Base-by-base conservation (phyloP, 352 stramenopile species). In the Ophiocytium majus region DNA sequence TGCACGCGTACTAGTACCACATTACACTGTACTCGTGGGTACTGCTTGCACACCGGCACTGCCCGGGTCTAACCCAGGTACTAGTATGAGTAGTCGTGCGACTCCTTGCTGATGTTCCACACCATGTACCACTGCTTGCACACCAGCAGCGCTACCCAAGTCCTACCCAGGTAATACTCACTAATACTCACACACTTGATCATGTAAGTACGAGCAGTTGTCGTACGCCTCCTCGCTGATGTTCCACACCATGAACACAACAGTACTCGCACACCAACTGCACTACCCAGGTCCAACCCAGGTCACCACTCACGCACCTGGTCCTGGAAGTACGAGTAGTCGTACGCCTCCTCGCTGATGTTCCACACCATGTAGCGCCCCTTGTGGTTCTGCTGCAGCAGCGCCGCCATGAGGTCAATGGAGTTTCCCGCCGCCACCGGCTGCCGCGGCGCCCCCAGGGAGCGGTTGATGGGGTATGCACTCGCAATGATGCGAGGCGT, bases 231-330 rank as follows among this genome's bases (percentile, higher is more conserved):
- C 95, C 91, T 99, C 97, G 83, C 93, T 98, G 23, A 99, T 89
- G 90, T 99, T 99, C 95, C 95, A 99, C 82, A 99, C 96, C 94
- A 99, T 98, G 89, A 96, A 98, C 83, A n/a, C n/a, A n/a, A n/a
- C n/a, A n/a, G n/a, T n/a, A n/a, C n/a, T n/a, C n/a, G n/a, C n/a
- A n/a, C n/a, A n/a, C 63, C 10, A 10, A 74, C 0, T 31, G 63
- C 63, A 74, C 1, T 63, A 36, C 19, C 1, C 43, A 0, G 0
- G 33, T 1, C 5, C 75, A 80, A 33, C 49, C 49, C 31, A 50
- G 33, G 9, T 5, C 14, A 19, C 31, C 50, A 14, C 36, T n/a
- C n/a, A 82, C 80, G 14, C 31, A 88, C 84, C 89, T 98, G 95
- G 86, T 98, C 96, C 86, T 98, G 93, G 83, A 99, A 97, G 81